Evolutionary conservation across 805 yeast genomes (phyloP).

Genomic region (Millerozyma miso): DNA sequence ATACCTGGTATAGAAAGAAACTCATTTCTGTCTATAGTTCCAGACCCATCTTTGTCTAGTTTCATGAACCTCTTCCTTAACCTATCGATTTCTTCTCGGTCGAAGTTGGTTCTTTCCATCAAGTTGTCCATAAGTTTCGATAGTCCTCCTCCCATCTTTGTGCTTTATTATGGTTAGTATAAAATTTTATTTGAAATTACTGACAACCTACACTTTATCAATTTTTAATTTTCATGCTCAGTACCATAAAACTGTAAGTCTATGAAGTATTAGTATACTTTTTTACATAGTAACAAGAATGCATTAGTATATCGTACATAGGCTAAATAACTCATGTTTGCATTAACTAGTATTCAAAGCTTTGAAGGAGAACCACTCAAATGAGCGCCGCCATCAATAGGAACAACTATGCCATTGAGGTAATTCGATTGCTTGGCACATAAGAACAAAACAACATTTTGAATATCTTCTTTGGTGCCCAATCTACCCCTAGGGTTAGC

Average conservation of each 20-base stretch:
- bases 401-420: constrained; percentile 62
- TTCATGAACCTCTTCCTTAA: constrained; percentile 92
- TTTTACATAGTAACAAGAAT: no score
- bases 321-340: no score
- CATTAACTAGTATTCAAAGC: constrained; percentile 2
- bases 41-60: constrained; percentile 87
- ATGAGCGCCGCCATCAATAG: constrained; percentile 68
- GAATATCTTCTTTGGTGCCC: constrained; percentile 59
- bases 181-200: neutral
- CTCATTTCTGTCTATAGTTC: constrained; percentile 86
- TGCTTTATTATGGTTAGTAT: neutral
- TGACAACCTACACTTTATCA: no score
- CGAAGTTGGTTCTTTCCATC: constrained; percentile 81
- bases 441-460: constrained; percentile 52
- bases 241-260: no score
- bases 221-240: no score
- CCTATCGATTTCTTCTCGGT: constrained; percentile 86
- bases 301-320: no score
- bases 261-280: no score
- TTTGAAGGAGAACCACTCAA: constrained; percentile 26
- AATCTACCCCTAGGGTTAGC: constrained; percentile 60
- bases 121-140: constrained; percentile 63
- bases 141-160: constrained; percentile 55
- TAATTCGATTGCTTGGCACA: constrained; percentile 53
- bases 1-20: constrained; percentile 92